Conservation (phyloP, 495 filamentous ascomycete genomes). For the Usnea hakonensis region DNA sequence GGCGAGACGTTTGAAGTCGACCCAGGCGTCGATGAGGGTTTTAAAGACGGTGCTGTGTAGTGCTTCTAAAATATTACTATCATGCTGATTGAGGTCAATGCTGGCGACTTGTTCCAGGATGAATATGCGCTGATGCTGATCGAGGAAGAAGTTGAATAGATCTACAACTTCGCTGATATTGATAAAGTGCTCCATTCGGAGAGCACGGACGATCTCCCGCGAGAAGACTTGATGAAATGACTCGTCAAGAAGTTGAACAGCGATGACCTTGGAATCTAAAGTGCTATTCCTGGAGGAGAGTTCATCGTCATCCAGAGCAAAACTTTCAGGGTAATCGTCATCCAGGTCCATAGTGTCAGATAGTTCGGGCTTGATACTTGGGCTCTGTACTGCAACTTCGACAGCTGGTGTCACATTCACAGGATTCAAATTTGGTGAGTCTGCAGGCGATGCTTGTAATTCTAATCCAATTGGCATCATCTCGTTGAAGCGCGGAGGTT, state of each 20-base stretch:
- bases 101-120: not conserved
- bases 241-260: not conserved
- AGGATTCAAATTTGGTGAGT: not conserved
- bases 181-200: slow-evolving; percentile 2
- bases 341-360: not conserved
- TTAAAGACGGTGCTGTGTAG: not conserved
- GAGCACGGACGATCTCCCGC: not conserved
- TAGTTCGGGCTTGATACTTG: not conserved
- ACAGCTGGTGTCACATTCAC: not conserved
- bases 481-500: not conserved
- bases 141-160: not conserved
- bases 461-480: not conserved
- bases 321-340: slow-evolving; percentile 2
- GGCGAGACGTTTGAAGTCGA: not conserved
- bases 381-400: not conserved
- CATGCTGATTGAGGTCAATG: not conserved
- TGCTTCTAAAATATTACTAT: not conserved
- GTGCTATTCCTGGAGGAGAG: not conserved
- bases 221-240: not conserved
- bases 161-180: not conserved
- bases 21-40: not conserved
- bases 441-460: not conserved
- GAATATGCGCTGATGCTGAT: not conserved
- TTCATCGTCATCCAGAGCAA: slow-evolving; percentile 7
- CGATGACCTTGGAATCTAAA: not conserved